Percentiles rank a stretch among this genome's conserved stretches.
Conservation (phyloP, 345 rosid genomes). For the Schrenkiella parvula region DNA sequence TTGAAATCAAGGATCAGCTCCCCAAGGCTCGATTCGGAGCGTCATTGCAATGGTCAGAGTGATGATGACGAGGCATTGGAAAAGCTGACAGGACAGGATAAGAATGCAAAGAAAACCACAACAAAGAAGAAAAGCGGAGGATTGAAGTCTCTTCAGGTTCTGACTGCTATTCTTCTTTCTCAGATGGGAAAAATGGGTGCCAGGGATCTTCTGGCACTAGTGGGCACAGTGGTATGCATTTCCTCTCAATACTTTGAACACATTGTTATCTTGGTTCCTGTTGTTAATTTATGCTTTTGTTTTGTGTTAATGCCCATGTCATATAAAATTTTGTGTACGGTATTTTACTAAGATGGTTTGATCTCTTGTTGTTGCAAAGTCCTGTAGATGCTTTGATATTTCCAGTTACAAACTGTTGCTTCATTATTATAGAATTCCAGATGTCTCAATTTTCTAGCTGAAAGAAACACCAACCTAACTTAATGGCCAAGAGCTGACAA, state of each 20-base stretch:
- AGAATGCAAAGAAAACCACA: slow-evolving; percentile 36
- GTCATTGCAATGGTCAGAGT: slow-evolving; percentile 45
- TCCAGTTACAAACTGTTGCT: neutral
- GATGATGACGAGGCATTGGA: slow-evolving; percentile 42
- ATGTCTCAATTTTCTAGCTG: neutral
- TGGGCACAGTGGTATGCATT: slow-evolving; percentile 70
- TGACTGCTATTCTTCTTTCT: slow-evolving; percentile 71
- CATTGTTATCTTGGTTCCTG: neutral
- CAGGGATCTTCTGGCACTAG: slow-evolving; percentile 72
- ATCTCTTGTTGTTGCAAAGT: neutral
- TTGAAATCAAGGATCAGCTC: slow-evolving; percentile 50
- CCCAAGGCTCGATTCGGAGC: slow-evolving; percentile 38
- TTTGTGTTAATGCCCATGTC: slow-evolving; percentile 3
- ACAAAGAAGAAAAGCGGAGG: slow-evolving; percentile 71
- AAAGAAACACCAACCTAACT: neutral
- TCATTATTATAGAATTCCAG: neutral
- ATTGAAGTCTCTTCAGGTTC: slow-evolving; percentile 71
- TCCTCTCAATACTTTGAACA: neutral
- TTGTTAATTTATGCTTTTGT: neutral
- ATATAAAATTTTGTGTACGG: neutral
- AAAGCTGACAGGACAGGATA: slow-evolving; percentile 30
- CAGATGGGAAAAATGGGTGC: slow-evolving; percentile 86
- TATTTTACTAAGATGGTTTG: neutral
- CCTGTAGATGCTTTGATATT: neutral
- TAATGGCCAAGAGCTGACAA: neutral